Evolutionary conservation across 2,329 filamentous ascomycete species (phyloP), one percentile per base, ranked within the genome.

Genomic region (Phialocephala sp.): DNA sequence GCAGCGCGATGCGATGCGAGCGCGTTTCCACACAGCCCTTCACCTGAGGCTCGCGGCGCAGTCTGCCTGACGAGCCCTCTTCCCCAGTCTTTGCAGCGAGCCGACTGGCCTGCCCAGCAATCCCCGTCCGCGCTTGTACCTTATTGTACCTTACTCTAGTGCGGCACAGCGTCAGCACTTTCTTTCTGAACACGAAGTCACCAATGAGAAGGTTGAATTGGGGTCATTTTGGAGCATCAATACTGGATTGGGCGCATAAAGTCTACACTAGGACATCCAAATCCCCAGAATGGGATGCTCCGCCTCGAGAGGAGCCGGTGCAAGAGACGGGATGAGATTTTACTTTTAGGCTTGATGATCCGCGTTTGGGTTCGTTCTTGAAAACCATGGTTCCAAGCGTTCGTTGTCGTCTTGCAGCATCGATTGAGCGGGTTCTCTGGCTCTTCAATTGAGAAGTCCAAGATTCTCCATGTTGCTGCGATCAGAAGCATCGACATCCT

Each of bases 121-220:
- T 32, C 22, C 18, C 27, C 14, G 9, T 18, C 32, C 24, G 24
- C 50, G 50, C 50, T 54, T 54, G 27, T 54, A 54, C 50, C 50
- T 54, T 54, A 35, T 18, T 54, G 50, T 54, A 35, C 50, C 50
- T 32, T 22, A 15, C 5, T 35, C 45, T 54, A 27, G 50, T 54
- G 50, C 50, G 50, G 50, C 50, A 54, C 50, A 54, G 50, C 24
- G 50, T 54, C 50, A 54, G 50, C 50, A 54, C 50, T 32, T 35
- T 54, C 24, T 54, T 32, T 54, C 50, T 32, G 50, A 54, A 54
- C 50, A 54, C 27, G 50, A 54, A 54, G 32, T 35, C 22, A 35
- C 50, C 50, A 54, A 54, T 54, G 12, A 54, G 27, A 32, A 27
- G 8, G 18, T 50, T 14, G 24, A 54, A 18, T 54, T 24, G 20